phyloP scores from a whole-genome alignment of 2,329 filamentous ascomycete species.

The Diaporthe batatas region DNA sequence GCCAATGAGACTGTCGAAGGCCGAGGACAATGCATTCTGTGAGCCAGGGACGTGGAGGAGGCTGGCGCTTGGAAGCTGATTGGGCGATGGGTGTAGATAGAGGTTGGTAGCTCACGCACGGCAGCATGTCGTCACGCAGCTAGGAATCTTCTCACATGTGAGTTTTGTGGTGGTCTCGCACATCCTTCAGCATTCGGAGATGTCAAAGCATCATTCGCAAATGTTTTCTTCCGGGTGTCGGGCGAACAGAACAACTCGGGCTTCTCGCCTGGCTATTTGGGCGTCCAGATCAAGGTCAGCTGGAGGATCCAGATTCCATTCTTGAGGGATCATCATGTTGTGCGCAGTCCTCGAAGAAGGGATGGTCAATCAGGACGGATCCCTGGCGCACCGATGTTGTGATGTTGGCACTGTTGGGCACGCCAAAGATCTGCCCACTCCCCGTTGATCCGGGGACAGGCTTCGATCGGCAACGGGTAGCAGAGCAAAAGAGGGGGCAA shows the following conservation, averaged over 20 bases:
- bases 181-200: not conserved
- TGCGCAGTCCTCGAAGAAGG: not conserved
- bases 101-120: not conserved
- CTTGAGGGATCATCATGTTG: not conserved
- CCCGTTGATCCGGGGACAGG: not conserved
- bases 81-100: not conserved
- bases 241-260: not conserved
- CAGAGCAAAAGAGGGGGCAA: not conserved
- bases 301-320: not conserved
- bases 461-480: not conserved
- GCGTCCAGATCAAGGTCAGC: not conserved
- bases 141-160: not conserved
- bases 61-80: not conserved
- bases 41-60: not conserved
- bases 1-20: not conserved
- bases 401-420: conserved; percentile 1
- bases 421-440: not conserved
- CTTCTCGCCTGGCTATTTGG: not conserved
- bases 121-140: not conserved
- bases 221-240: not conserved
- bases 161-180: not conserved
- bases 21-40: not conserved
- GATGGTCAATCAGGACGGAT: not conserved
- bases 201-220: not conserved
- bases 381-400: not conserved